phyloP scores from a whole-genome alignment of 352 stramenopile genomes.

The Phytophthora fragariae region DNA sequence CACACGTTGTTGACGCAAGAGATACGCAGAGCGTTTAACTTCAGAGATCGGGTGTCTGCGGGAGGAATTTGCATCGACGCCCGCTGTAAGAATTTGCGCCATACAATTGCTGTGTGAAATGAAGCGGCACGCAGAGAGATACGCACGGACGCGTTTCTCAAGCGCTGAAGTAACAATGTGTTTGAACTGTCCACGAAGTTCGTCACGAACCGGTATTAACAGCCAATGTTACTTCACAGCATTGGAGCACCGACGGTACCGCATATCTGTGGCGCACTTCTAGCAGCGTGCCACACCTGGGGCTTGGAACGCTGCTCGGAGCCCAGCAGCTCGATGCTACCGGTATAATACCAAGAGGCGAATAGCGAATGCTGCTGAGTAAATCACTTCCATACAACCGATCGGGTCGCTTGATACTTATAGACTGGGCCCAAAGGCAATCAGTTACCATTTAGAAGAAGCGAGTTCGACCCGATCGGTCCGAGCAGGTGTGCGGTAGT shows the following conservation, averaged over 20 bases:
- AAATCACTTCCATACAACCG: too few species aligned
- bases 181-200: constrained; percentile 14
- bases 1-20: too few species aligned
- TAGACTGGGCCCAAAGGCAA: neutral
- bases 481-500: neutral
- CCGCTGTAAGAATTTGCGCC: constrained; percentile 25
- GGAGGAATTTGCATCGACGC: neutral
- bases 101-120: neutral
- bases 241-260: neutral
- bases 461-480: neutral
- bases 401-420: neutral
- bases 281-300: neutral
- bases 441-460: too few species aligned
- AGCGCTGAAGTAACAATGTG: constrained; percentile 25
- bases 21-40: constrained; percentile 25
- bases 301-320: neutral
- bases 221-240: constrained; percentile 20
- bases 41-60: constrained; percentile 11
- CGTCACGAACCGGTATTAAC: constrained; percentile 23
- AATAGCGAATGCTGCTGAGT: too few species aligned
- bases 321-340: neutral
- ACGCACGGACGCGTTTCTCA: constrained; percentile 28
- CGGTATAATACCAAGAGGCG: neutral
- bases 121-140: constrained; percentile 12
- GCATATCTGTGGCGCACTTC: constrained; percentile 2